Conservation (phyloP, 495 filamentous ascomycete species). For the Penicillium crystallinum region DNA sequence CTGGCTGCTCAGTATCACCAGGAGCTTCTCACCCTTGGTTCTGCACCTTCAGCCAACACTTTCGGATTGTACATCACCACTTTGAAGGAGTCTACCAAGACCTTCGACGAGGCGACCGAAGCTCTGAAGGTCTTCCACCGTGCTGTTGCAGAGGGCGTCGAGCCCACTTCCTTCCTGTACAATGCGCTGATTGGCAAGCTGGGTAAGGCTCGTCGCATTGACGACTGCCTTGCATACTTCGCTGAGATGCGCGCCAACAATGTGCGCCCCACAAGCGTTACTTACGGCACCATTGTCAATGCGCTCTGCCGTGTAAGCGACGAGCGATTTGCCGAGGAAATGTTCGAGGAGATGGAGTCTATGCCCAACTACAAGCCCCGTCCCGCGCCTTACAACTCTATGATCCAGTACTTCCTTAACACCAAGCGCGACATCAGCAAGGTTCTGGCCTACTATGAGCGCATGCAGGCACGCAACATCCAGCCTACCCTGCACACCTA, state of each 20-base stretch:
- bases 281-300: constrained; percentile 97
- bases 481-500: constrained; percentile 91
- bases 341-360: constrained; percentile 98
- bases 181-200: constrained; percentile 98
- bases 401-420: constrained; percentile 98
- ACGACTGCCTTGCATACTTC: constrained; percentile 97
- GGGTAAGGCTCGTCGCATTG: constrained; percentile 93
- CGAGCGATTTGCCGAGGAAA: constrained; percentile 93
- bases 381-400: constrained; percentile 93
- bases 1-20: constrained; percentile 82
- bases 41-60: constrained; percentile 91
- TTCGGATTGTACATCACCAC: constrained; percentile 98
- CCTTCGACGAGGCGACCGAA: constrained; percentile 93
- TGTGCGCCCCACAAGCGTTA: constrained; percentile 94
- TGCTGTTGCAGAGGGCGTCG: constrained; percentile 87
- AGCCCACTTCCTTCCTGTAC: constrained; percentile 94
- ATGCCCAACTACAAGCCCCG: constrained; percentile 99
- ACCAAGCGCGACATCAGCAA: constrained; percentile 93
- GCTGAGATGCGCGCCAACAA: constrained; percentile 90
- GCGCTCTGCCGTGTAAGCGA: constrained; percentile 95
- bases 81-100: constrained; percentile 92
- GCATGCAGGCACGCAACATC: constrained; percentile 84
- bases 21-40: constrained; percentile 80
- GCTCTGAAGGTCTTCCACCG: constrained; percentile 95
- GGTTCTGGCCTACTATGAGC: constrained; percentile 92